Base-by-base conservation (phyloP, 805 yeast species). In the Wickerhamomyces pijperi region DNA sequence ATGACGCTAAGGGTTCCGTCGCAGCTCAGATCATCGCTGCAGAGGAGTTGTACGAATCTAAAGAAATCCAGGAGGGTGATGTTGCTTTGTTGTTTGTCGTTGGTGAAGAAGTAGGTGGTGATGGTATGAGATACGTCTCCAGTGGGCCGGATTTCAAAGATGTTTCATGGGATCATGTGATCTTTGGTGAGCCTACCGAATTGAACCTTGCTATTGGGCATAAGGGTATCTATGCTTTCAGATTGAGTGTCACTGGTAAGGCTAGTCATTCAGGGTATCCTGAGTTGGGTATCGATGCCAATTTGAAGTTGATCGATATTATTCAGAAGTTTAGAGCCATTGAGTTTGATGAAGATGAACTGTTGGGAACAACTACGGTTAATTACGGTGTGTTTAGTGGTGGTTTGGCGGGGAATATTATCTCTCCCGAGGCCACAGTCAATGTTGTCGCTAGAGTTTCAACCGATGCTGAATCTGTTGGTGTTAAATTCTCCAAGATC, bases 101-200 rank as follows among this genome's bases (percentile, higher is more conserved):
- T n/a, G 82, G 79, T 3, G 88, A 80, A 54, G 88, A 80, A 51
- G 60, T 64, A n/a, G 70, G 69, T 32, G 87, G 86, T 18, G 55
- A 57, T 19, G 88, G 88, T 13, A 79, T 79, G 83, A 48, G 37
- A 21, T 41, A 50, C 14, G 79, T 73, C 3, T 55, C 64, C 46
- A 35, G 38, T 1, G 9, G 46, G 23, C 31, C 51, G 13, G 61
- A 65, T 17, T 25, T 25, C n/a, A 5, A 25, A 25, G 13, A 14
- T 7, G 65, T 64, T 9, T 51, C 56, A 8, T 79, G 83, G 83
- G 72, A 72, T 11, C 47, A 72, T 9, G 86, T 70, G 14, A 66
- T 81, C 23, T 80, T 79, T 58, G 87, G 87, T 12, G 88, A 80
- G 54, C 88, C 88, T 11, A 80, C 88, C 0, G 85, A 78, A 46